Evolutionary conservation across 2,329 filamentous ascomycete species (phyloP), one percentile per base, ranked within the genome.

Genomic region (Aspergillus tubingensis): DNA sequence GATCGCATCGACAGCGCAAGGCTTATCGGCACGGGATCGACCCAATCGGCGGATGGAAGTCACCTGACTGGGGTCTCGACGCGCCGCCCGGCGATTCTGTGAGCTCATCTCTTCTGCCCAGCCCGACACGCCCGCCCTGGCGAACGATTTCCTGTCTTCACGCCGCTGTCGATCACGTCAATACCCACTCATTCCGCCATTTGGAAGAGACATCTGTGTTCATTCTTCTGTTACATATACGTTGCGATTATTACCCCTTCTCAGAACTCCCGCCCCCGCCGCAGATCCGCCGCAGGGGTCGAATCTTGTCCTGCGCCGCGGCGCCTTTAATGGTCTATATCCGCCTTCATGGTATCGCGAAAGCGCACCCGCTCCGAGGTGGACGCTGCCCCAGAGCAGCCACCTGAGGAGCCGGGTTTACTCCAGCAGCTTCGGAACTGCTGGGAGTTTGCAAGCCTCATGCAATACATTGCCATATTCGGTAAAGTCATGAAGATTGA

Each of bases 361-460:
- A 85, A 85, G 77, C 81, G 83, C 72, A 79, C 74, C 67, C 77
- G 81, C 71, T 82, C 83, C 68, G 83, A 85, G 72, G 81, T 81
- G 74, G 84, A 85, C 72, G 77, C 79, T 66, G 77, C 82, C 50
- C 74, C 80, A 62, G 76, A 70, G 71, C 77, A 74, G 63, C 58
- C 65, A 23, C 56, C 65, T 19, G 70, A 75, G 69, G 76, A 79
- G 61, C 68, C 72, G 58, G 74, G 73, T 32, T 68, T 87, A 57
- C 81, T 96, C 27, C 80, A 86, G 60, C 87, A 83, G 66, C 85
- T 98, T 67, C 87, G 94, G 64, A 95, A 91, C 74, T 92, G 91
- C 84, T 98, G 94, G 93, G 91, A 97, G 76, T 97, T 98, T 77
- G 91, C 94, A 62, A 94, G 92, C 71, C 81, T 98, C 7, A 92